Evolutionary conservation across 768 basidiomycete genomes (phyloP), one percentile per base, ranked within the genome.

Genomic region (Lentinula lateritia): DNA sequence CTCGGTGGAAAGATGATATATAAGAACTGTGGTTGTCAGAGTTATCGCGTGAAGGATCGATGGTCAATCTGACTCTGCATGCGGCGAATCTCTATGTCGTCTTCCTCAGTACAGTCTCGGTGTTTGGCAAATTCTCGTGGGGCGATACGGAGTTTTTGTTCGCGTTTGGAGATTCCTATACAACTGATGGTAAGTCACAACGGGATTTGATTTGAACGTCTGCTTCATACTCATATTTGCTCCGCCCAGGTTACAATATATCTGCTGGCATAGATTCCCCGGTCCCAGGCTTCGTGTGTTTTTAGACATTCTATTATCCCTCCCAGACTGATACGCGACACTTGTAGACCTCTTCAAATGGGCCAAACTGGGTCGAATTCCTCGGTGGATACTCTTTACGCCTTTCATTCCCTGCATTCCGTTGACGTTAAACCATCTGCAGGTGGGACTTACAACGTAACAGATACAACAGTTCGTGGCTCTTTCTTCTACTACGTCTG

Each of bases 111-210:
- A 32, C 55, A 20, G 20, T 10, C 12, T 9, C 28, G 16, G 55
- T 28, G 23, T n/a, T 50, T 50, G 58, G 43, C 15, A 36, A 59
- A 18, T 59, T 60, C 32, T 38, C 46, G 13, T 60, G 59, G 59
- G 59, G 59, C 46, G 50, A 52, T 34, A 52, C 59, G 15, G 52
- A 60, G 18, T 85, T 78, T 66, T 65, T 87, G 55, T 83, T 88
- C 64, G 76, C 80, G 1, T 87, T 87, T 64, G 86, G 86, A 9
- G 86, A 87, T 65, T 87, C 84, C 0, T 87, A 87, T 69, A 83
- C 83, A 0, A 73, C 82, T 4, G 78, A 81, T 58, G 74, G 76
- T 75, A 55, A 52, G 66, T 48, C 36, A 6, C 28, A 38, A 41
- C 43, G 18, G 16, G 15, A 13, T 42, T n/a, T 0, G n/a, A 60